Base-by-base conservation (phyloP, 2,329 filamentous ascomycete species). In the Colletotrichum sp. region DNA sequence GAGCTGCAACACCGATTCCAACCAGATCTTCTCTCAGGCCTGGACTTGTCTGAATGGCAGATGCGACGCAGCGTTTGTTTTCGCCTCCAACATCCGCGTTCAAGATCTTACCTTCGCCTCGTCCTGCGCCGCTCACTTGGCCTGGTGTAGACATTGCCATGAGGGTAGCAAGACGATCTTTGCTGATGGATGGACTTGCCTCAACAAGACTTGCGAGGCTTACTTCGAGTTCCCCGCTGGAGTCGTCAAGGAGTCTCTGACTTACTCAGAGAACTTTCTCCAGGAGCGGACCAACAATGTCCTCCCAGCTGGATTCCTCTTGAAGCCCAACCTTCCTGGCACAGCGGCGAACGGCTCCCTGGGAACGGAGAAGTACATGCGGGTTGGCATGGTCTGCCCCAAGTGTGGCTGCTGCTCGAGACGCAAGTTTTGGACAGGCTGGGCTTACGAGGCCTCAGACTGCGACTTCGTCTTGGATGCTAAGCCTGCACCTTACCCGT, bases 361-460 rank as follows among this genome's bases (percentile, higher is more conserved):
- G 16, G 88, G 90, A 5, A 88, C 89, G 0, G 88, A 90, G 13
- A 84, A 85, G 4, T 82, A 86, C 10, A 91, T 89, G 72, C 93
- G 91, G 80, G 86, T 87, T 67, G 94, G 94, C 0, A 90, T 95
- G 63, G 90, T 94, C 3, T 96, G 94, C 78, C 92, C 91, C 0
- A 75, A 84, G 2, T 96, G 94, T 78, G 85, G 87, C 0, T 88
- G 90, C 55, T 95, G 93, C 79, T 92, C 88, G 57, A 88, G 91
- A 4, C 88, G 94, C 2, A 85, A 89, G 16, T 83, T 87, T 28
- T 96, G 93, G 92, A 84, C 83, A 7, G 87, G 88, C 2, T 95
- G 93, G 93, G 82, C 85, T 30, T 96, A 93, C 76, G 85, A 88
- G 59, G 90, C 87, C 16, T 77, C 78, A 0, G 79, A 78, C 2